Evolutionary conservation across 2,329 filamentous ascomycete species (phyloP).

Genomic region (Clonostachys byssicola): DNA sequence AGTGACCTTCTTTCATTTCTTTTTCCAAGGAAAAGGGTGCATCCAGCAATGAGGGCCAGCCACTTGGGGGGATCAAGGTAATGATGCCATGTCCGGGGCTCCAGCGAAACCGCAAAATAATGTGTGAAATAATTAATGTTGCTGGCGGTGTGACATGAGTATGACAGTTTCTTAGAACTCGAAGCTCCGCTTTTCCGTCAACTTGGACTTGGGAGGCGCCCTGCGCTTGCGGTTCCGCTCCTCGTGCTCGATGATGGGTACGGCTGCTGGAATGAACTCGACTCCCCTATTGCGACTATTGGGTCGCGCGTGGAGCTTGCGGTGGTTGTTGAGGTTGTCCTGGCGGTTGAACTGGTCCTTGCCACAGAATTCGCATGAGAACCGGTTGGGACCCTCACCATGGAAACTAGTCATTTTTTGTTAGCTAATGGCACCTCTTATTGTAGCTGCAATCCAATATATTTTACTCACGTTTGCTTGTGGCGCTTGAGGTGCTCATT

Average conservation of each 20-base stretch:
- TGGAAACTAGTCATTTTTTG: constrained; percentile 19
- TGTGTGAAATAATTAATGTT: no score
- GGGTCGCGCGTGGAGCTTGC: constrained; percentile 31
- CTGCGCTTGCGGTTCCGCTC: constrained; percentile 32
- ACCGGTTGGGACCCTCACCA: constrained; percentile 30
- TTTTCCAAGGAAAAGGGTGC: no score
- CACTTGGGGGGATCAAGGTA: no score
- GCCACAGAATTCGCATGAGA: constrained; percentile 35
- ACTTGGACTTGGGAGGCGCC: constrained; percentile 27
- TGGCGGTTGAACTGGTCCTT: constrained; percentile 35
- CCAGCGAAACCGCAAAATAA: no score
- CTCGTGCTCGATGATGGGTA: constrained; percentile 32
- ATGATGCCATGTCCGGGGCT: no score
- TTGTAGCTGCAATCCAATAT: no score
- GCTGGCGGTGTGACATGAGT: no score
- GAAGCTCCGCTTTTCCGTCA: neutral
- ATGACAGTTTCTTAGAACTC: neutral
- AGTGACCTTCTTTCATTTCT: no score
- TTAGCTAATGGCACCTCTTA: neutral
- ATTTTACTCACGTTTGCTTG: constrained; percentile 40
- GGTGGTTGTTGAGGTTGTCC: constrained; percentile 36
- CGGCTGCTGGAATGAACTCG: constrained; percentile 31
- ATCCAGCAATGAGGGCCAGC: no score
- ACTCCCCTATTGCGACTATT: constrained; percentile 32
- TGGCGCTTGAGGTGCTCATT: constrained; percentile 55